Evolutionary conservation across 192 early-diverging fungal genomes (phyloP).

Genomic region (Coemansia biformis): DNA sequence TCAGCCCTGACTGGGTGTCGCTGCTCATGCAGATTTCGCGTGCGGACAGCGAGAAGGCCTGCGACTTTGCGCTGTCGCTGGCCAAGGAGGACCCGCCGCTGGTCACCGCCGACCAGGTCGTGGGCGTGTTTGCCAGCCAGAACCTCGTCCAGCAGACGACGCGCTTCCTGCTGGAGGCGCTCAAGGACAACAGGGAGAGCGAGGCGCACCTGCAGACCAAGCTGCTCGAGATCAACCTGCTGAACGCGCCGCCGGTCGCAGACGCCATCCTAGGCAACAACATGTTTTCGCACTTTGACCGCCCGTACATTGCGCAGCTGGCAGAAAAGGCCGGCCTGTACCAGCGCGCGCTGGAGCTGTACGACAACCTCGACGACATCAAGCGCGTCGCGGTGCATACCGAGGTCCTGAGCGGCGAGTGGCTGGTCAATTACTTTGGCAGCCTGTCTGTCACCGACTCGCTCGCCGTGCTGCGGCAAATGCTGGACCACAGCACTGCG

Average conservation of each 20-base stretch:
- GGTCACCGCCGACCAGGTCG: constrained; percentile 81
- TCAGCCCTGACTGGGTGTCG: constrained; percentile 84
- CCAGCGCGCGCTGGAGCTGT: constrained; percentile 94
- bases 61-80: constrained; percentile 85
- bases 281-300: constrained; percentile 95
- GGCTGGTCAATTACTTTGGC: constrained; percentile 94
- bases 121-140: constrained; percentile 86
- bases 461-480: constrained; percentile 89
- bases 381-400: constrained; percentile 88
- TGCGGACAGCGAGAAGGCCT: constrained; percentile 86
- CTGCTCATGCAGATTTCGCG: constrained; percentile 90
- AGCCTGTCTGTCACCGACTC: constrained; percentile 93
- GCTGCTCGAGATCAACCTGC: constrained; percentile 94
- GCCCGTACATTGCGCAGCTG: constrained; percentile 79
- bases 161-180: constrained; percentile 90
- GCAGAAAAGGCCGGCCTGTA: constrained; percentile 98
- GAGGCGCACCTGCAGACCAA: constrained; percentile 91
- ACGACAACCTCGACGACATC: constrained; percentile 93
- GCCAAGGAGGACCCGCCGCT: constrained; percentile 73
- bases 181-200: constrained; percentile 89
- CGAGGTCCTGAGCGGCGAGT: constrained; percentile 77
- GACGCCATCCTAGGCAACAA: constrained; percentile 96
- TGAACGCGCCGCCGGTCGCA: constrained; percentile 96
- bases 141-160: constrained; percentile 97
- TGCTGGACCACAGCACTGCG: constrained; percentile 84